Base-by-base conservation (phyloP, 179 eudicot genomes). In the Gypsophila paniculata region DNA sequence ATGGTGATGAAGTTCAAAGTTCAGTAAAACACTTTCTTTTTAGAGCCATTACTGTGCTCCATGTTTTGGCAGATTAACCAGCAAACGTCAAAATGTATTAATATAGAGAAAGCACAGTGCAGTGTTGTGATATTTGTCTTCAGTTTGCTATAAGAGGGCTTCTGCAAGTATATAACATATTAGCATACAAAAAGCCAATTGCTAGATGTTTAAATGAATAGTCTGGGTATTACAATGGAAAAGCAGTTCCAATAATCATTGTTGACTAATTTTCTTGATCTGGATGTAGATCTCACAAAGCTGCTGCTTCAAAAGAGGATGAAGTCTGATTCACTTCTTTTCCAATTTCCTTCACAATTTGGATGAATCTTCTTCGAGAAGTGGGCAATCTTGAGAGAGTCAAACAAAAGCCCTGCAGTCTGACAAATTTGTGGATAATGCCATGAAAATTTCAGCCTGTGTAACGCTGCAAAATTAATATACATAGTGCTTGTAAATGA, bases 351-450 rank as follows among this genome's bases (percentile, higher is more conserved):
- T 69, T 79, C 12, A 72, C 71, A 54, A 72, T 71, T 72, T 79
- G 74, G 59, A 44, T 54, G 53, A 75, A 75, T 75, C 78, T 68
- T 67, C 82, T 53, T 34, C 79, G 73, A n/a, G 79, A 79, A 65
- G 82, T 79, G 64, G 82, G 82, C 67, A 79, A 57, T 62, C 82
- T 79, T 54, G 82, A 79, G 52, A 79, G 75, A 21, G 79, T 75
- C 76, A 79, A 61, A 73, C 82, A 79, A 67, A 79, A 79, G 23
- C 82, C 82, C 25, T 75, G 82, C 71, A 79, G 63, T 65, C 82
- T 79, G 70, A 66, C 42, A 32, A 26, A 18, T 66, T 69, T 23
- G 46, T 42, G 25, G 46, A 71, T 19, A 32, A 60, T 22, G 7
- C 54, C 14, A 54, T 65, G 29, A 49, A 44, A 21, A 68, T 0